Base-by-base conservation (phyloP, 495 filamentous ascomycete genomes). In the Daldinia childiae region DNA sequence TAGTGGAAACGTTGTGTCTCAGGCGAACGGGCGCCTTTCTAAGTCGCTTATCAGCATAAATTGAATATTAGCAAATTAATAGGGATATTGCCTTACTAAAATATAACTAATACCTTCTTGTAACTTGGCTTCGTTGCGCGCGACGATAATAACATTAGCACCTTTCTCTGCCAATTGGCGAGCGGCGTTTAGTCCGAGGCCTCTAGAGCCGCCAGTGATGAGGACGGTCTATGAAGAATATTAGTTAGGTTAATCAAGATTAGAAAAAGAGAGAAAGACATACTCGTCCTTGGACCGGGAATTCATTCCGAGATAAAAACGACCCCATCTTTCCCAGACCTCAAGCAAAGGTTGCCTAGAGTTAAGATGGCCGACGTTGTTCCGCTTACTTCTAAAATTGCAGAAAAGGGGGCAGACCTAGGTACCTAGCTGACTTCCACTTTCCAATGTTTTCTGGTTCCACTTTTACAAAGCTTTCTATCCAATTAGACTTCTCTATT, bases 201-300 rank as follows among this genome's bases (percentile, higher is more conserved):
- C 93, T 73, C 92, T 88, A 5, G 93, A 96, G 59, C 87, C 93
- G 48, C 93, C 93, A 2, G 93, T 96, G 62, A 97, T 85, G 11
- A 96, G 77, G 19, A 93, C 85, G 1, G 90, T 92, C 91, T 93
- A 56, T 17, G 3, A 45, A 14, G 34, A 32, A 55, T 69, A 7
- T 45, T 45, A 45, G 41, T n/a, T n/a, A n/a, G n/a, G n/a, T n/a
- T n/a, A n/a, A n/a, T n/a, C n/a, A n/a, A n/a, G n/a, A n/a, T n/a
- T n/a, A n/a, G n/a, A n/a, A n/a, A n/a, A n/a, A n/a, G n/a, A 58
- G 36, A 62, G 12, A 29, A 8, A 81, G 3, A 9, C 81, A 75
- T 84, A 93, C 91, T 73, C 86, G 85, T 58, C 91, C 90, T 58
- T 91, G 84, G 11, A 94, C 90, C 24, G 84, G 84, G 76, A 95